phyloP scores from a whole-genome alignment of 768 basidiomycete genomes.

The Leccinum rimulosum region DNA sequence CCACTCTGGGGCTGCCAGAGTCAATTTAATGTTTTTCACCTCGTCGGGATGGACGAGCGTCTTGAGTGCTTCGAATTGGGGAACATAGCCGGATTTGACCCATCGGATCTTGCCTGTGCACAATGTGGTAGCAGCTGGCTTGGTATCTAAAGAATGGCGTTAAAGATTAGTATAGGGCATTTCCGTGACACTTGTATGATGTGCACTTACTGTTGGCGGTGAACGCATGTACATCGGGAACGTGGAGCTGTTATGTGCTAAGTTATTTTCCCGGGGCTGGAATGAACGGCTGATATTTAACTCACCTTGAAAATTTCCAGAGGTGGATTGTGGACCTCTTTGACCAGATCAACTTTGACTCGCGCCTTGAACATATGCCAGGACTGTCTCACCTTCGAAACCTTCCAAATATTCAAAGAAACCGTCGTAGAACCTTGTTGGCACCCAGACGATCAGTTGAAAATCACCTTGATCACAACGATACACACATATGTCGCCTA shows the following conservation, averaged over 20 bases:
- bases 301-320: constrained; percentile 27
- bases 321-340: constrained; percentile 24
- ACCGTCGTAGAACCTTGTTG: constrained; percentile 27
- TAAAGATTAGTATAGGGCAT: too few relatives aligned
- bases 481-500: constrained; percentile 27
- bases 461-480: background rate
- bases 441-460: background rate
- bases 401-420: constrained; percentile 29
- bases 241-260: constrained; percentile 19
- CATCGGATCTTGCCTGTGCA: constrained; percentile 61
- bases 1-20: constrained; percentile 70
- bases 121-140: constrained; percentile 20
- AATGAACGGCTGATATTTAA: too few relatives aligned
- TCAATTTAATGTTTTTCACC: constrained; percentile 66
- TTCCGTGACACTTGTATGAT: background rate
- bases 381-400: constrained; percentile 21
- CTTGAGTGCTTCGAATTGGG: constrained; percentile 63
- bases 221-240: constrained; percentile 26
- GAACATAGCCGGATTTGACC: constrained; percentile 57
- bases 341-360: constrained; percentile 1
- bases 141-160: constrained; percentile 13
- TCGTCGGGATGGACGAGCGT: constrained; percentile 56
- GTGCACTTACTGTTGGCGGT: constrained; percentile 13
- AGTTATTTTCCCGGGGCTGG: background rate
- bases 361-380: background rate